Evolutionary conservation across 1,284 basidiomycete genomes (phyloP), one percentile per base, ranked within the genome.

Genomic region (Psilocybe mexicana): DNA sequence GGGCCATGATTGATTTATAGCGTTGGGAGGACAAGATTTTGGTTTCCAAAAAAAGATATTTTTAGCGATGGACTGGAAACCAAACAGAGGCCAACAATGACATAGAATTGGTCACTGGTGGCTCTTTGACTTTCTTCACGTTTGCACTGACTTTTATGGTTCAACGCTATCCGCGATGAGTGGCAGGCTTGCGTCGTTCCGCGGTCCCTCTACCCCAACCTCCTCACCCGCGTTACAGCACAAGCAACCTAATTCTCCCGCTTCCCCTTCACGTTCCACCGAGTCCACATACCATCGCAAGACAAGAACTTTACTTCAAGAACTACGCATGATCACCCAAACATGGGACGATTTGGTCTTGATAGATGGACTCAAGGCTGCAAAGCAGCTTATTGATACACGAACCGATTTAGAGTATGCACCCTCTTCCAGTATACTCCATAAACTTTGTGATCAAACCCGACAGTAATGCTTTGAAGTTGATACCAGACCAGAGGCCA

Each of bases 261-360:
- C 75, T 2, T 86, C 86, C 4, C 85, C 86, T 1, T 82, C 82
- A 11, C 76, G 81, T 51, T 59, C 65, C 12, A 68, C 75, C 43
- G 90, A 92, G 68, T 86, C 86, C 1, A 88, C 89, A 0, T 85
- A 83, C 67, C 90, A 92, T 67, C 83, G 90, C 25, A 90, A 83
- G 73, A 74, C 84, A n/a, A 74, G 88, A 50, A 75, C 80, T 2
- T 69, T 81, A 6, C 71, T 92, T 36, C 83, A 85, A 54, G 90
- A 92, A 61, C 67, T 92, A 23, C 80, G 81, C 3, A 70, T 76
- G 11, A 77, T 82, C 33, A 73, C 85, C 6, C 76, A 84, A 58
- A 88, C 83, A 52, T 93, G 90, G 91, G 87, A 92, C 61, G 85
- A 90, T 61, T 76, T 92, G 51, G 83, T 92, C 1, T 76, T 87